phyloP scores from a whole-genome alignment of 2,329 filamentous ascomycete species.

The Phialophora macrospora region DNA sequence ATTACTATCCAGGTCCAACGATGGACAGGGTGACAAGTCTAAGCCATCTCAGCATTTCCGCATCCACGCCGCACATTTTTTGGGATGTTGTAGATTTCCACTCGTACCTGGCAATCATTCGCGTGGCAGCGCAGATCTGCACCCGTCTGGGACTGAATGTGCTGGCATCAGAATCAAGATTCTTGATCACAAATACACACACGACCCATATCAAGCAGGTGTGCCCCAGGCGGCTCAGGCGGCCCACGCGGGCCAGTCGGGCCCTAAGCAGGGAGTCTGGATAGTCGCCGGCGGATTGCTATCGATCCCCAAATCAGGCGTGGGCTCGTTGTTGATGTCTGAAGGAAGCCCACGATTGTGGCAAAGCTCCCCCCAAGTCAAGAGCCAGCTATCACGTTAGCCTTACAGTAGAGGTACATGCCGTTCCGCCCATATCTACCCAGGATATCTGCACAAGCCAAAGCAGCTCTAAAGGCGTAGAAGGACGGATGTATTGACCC shows the following conservation, averaged over 20 bases:
- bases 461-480: neutral
- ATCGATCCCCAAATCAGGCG: neutral
- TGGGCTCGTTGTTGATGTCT: neutral
- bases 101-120: constrained; percentile 21
- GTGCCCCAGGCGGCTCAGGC: constrained; percentile 5
- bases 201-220: too few species aligned
- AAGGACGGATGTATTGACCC: neutral
- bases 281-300: neutral
- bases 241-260: neutral
- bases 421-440: neutral
- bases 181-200: constrained; percentile 4
- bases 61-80: neutral
- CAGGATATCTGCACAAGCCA: neutral
- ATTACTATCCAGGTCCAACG: neutral
- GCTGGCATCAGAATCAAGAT: constrained; percentile 13
- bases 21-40: neutral
- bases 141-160: constrained; percentile 5
- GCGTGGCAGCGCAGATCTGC: constrained; percentile 20
- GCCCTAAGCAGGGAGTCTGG: neutral
- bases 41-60: neutral
- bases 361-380: neutral
- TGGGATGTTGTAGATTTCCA: neutral
- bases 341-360: neutral
- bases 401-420: neutral
- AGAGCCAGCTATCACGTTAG: neutral